A percentile compares a stretch with the other conserved stretches of the same genome.
These are phyloP conservation scores for Lepidium africanum DNA, from an alignment of 345 rosid species.

Conservation along the genomic window DNA sequence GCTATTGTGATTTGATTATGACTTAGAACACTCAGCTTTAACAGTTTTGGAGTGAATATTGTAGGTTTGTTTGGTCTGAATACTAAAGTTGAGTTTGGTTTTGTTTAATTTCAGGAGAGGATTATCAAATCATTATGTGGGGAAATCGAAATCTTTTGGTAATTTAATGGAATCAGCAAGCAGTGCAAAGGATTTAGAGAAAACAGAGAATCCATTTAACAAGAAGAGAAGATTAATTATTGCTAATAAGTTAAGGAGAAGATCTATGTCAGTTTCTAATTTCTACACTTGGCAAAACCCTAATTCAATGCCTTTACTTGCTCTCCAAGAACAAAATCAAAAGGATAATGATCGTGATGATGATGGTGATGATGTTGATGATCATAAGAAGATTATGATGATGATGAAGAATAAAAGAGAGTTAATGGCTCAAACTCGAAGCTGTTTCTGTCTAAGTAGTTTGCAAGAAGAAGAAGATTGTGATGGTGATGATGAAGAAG, in stretches of 20 bases:
- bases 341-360: neutral
- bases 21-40: neutral
- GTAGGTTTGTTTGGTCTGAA: conserved; percentile 14
- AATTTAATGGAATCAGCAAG: conserved; percentile 45
- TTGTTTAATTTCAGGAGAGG: conserved; percentile 50
- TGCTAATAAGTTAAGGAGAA: conserved; percentile 41
- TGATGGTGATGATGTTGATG: neutral
- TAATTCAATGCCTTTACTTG: conserved; percentile 66
- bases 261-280: conserved; percentile 22
- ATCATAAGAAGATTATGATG: neutral
- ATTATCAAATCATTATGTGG: conserved; percentile 62
- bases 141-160: conserved; percentile 89
- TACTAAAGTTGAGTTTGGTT: neutral
- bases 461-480: conserved; percentile 25
- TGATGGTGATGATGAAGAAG: neutral
- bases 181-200: conserved; percentile 54
- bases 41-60: neutral
- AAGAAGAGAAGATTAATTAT: conserved; percentile 60
- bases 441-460: conserved; percentile 31
- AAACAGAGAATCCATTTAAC: conserved; percentile 70
- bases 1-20: neutral
- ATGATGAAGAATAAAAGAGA: conserved; percentile 19
- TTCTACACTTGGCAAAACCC: conserved; percentile 60
- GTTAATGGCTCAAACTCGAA: conserved; percentile 21
- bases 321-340: conserved; percentile 31